Evolutionary conservation across 2,329 filamentous ascomycete species (phyloP).

Genomic region (Dactylella cylindrospora): DNA sequence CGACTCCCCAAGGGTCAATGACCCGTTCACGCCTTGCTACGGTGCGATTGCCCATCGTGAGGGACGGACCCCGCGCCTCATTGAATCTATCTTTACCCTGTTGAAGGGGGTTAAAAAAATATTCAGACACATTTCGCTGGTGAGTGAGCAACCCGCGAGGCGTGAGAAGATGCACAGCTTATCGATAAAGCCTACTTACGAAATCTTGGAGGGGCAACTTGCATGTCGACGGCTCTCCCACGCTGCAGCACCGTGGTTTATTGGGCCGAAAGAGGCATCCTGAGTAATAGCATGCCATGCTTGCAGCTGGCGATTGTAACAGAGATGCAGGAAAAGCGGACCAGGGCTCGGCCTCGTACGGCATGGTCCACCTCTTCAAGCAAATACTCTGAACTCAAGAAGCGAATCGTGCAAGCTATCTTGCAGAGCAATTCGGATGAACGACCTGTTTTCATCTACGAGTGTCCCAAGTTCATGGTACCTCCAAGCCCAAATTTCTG

Average conservation of each 20-base stretch:
- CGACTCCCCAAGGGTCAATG: not conserved
- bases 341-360: constrained; percentile 19
- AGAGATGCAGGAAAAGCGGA: constrained; percentile 7
- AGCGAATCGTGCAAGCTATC: constrained; percentile 1
- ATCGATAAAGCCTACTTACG: constrained; percentile 32
- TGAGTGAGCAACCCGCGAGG: too few relatives aligned
- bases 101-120: not conserved
- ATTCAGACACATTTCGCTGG: not conserved
- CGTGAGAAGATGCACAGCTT: constrained; percentile 44
- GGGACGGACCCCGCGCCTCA: not conserved
- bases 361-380: constrained; percentile 15
- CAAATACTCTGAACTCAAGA: constrained; percentile 6
- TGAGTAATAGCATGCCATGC: constrained; percentile 14
- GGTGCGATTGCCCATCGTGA: not conserved
- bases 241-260: constrained; percentile 21
- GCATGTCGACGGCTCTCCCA: constrained; percentile 11
- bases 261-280: constrained; percentile 12
- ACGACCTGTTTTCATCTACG: constrained; percentile 14
- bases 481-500: constrained; percentile 16
- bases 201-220: constrained; percentile 34
- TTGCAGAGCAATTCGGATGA: constrained; percentile 39
- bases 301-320: constrained; percentile 25
- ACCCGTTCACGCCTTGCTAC: not conserved
- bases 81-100: not conserved
- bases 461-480: constrained; percentile 18